Conservation (phyloP, 2,329 filamentous ascomycete species). For the Colletotrichum gloeosporioides region DNA sequence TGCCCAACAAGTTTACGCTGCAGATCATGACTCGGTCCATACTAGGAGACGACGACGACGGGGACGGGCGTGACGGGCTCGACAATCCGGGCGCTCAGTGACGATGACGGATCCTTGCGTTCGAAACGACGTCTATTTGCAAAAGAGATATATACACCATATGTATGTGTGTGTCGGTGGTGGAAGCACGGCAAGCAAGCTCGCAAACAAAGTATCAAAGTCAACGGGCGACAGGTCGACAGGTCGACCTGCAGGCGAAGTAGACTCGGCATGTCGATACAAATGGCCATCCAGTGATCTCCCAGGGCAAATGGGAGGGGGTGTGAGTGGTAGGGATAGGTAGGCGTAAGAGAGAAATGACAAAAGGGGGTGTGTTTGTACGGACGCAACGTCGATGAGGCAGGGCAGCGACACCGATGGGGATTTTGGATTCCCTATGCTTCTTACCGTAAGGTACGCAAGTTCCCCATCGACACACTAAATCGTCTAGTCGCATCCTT, state of each 20-base stretch:
- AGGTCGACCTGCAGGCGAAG: background rate
- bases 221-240: background rate
- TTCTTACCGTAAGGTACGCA: background rate
- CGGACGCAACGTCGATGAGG: conserved; percentile 5
- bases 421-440: background rate
- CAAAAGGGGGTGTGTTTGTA: background rate
- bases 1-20: background rate
- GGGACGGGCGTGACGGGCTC: background rate
- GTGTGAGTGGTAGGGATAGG: background rate
- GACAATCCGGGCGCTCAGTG: background rate
- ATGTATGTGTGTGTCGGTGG: background rate
- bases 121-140: background rate
- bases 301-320: background rate
- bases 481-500: background rate
- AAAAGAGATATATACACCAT: background rate
- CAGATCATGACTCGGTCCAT: conserved; percentile 18
- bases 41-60: background rate
- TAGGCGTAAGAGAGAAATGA: background rate
- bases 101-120: background rate
- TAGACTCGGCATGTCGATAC: background rate
- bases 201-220: background rate
- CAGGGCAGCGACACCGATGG: background rate
- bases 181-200: background rate
- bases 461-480: background rate
- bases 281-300: background rate